Base-by-base conservation (phyloP, 2,329 filamentous ascomycete species). In the Epichloe coenophiala region DNA sequence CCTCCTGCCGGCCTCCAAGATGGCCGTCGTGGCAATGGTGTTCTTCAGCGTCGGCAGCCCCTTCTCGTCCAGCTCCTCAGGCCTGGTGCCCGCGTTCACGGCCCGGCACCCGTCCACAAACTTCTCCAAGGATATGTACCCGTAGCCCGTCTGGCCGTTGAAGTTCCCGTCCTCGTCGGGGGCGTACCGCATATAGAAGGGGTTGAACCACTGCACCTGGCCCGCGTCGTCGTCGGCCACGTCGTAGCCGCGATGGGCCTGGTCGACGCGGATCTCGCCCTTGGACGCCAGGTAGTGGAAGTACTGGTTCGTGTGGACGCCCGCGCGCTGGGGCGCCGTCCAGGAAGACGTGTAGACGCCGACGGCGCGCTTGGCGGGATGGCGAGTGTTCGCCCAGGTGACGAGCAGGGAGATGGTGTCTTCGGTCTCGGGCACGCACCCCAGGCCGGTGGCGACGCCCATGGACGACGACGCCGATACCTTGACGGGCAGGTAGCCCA, bases 81-180 rank as follows among this genome's bases (percentile, higher is more conserved):
- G 75, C 47, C 78, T 87, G 45, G 83, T 73, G 21, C 86, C 85
- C 33, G 85, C 80, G 62, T 93, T 94, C 49, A 96, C 73, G 5
- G 81, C 78, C 43, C 81, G 81, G 63, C 88, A 88, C 12, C 84
- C 89, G 65, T 96, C 88, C 47, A 96, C 83, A 67, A 96, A 96
- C 70, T 96, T 96, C 72, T 96, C 90, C 62, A 96, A 90, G 19
- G 86, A 93, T 52, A 95, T 80, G 68, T 96, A 96, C 36, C 90
- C 90, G 65, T 96, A 96, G 23, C 90, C 90, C 6, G 81, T 84
- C 71, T 95, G 90, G 37, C 90, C 90, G 50, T 81, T 83, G 66
- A 96, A 96, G 70, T 96, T 94, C 50, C 90, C 91, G 66, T 95
- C 87, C 71, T 95, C 90, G 61, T 95, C 89, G 19, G 90, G 89